Evolutionary conservation across 1,139 yeast species (phyloP).

Genomic region (Magnusiomyces clavatus): DNA sequence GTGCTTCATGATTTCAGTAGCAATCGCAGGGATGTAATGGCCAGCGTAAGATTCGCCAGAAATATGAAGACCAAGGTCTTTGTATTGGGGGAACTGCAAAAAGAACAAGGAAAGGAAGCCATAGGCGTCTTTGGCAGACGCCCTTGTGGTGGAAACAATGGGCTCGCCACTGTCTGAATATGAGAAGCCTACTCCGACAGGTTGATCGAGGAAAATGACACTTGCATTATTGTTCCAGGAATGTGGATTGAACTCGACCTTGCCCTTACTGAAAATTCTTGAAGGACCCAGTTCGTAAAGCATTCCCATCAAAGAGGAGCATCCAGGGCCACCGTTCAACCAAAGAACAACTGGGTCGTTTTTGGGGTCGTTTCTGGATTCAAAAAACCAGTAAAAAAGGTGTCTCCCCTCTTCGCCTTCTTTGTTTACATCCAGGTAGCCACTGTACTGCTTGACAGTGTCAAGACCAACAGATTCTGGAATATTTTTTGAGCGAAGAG

Average conservation of each 20-base stretch:
- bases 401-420: slow-evolving; percentile 72
- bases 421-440: slow-evolving; percentile 53
- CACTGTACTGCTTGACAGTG: slow-evolving; percentile 49
- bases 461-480: slow-evolving; percentile 29
- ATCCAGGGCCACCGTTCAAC: slow-evolving; percentile 77
- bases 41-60: slow-evolving; percentile 99
- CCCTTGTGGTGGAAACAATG: slow-evolving; percentile 22
- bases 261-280: slow-evolving; percentile 27
- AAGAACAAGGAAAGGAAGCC: slow-evolving; percentile 88
- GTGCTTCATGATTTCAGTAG: slow-evolving; percentile 12
- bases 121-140: slow-evolving; percentile 89
- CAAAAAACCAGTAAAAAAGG: slow-evolving; percentile 74
- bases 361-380: slow-evolving; percentile 57
- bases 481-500: slow-evolving; percentile 21
- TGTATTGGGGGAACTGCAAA: slow-evolving; percentile 82
- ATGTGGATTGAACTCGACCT: slow-evolving; percentile 49
- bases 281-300: slow-evolving; percentile 60
- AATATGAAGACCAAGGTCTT: slow-evolving; percentile 71
- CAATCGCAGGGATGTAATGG: slow-evolving; percentile 68
- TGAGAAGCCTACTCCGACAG: slow-evolving; percentile 72
- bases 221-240: slow-evolving; percentile 68
- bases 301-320: slow-evolving; percentile 59
- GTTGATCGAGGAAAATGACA: slow-evolving; percentile 65
- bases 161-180: slow-evolving; percentile 35
- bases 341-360: slow-evolving; percentile 59